Conservation (phyloP, 441 rosid genomes). For the Bruguiera hainesii region DNA sequence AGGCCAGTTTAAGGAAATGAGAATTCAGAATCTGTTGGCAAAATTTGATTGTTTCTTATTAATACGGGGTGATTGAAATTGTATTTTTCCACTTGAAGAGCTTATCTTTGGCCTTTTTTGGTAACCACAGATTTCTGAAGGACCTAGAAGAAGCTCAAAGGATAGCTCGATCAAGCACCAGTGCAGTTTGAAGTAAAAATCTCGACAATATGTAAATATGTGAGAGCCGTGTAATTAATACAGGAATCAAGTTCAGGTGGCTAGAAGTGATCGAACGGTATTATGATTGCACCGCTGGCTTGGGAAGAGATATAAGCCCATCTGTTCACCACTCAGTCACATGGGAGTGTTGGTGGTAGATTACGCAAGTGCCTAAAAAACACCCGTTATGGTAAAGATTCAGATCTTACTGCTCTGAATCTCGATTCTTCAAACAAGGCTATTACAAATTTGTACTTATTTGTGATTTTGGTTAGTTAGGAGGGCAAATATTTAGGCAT, state of each 20-base stretch:
- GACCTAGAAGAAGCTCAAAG: conserved; percentile 93
- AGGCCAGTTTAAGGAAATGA: neutral
- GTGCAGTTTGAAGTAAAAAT: conserved; percentile 41
- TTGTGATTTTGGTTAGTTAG: neutral
- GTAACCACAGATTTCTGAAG: conserved; percentile 62
- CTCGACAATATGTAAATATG: conserved; percentile 1
- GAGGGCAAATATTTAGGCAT: neutral
- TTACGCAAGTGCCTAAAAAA: neutral
- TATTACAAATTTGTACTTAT: neutral
- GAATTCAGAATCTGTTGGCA: neutral
- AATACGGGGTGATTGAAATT: neutral
- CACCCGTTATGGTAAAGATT: neutral
- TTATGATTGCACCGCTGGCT: neutral
- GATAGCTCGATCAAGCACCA: conserved; percentile 59
- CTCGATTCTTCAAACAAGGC: no score
- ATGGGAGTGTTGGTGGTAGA: neutral
- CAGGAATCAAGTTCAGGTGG: neutral
- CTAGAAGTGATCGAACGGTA: neutral
- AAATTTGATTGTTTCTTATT: neutral
- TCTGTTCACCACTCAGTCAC: neutral
- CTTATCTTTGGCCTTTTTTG: neutral
- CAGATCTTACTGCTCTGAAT: neutral
- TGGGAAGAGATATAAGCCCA: no score
- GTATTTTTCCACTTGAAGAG: neutral
- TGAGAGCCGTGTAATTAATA: conserved; percentile 28